These are phyloP conservation scores for Aschersonia sp. DNA, from an alignment of 2,329 filamentous ascomycete species.

Conservation along the genomic window DNA sequence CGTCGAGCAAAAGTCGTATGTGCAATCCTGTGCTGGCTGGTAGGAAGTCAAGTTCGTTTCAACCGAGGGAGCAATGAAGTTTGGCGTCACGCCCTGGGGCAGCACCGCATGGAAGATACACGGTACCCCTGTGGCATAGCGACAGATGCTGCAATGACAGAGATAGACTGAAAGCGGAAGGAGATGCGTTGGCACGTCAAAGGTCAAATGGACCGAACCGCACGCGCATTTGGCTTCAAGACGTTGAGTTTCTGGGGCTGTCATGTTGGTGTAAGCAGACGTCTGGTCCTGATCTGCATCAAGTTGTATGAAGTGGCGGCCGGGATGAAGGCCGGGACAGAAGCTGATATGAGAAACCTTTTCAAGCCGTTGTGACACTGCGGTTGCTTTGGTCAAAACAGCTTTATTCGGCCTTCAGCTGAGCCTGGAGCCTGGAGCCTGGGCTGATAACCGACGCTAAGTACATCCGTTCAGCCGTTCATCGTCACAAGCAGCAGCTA, in stretches of 20 bases:
- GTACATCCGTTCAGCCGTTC: neutral
- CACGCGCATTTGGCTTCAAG: slow-evolving; percentile 32
- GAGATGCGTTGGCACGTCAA: slow-evolving; percentile 20
- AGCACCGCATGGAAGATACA: slow-evolving; percentile 26
- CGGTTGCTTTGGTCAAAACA: too few relatives aligned
- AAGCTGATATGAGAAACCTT: too few relatives aligned
- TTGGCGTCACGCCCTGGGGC: slow-evolving; percentile 17
- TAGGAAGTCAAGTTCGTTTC: slow-evolving; percentile 22
- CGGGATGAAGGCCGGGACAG: too few relatives aligned
- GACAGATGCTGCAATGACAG: slow-evolving; percentile 31
- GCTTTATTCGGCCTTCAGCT: too few relatives aligned
- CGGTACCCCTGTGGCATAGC: slow-evolving; percentile 25
- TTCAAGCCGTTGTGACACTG: too few relatives aligned
- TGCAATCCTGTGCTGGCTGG: slow-evolving; percentile 13
- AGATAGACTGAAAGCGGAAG: slow-evolving; percentile 27
- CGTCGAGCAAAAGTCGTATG: slow-evolving; percentile 28
- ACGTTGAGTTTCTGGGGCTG: slow-evolving; percentile 12
- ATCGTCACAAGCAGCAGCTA: neutral
- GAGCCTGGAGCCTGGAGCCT: neutral
- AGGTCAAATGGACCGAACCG: slow-evolving; percentile 24
- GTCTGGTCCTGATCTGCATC: too few relatives aligned
- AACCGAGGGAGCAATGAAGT: slow-evolving; percentile 25
- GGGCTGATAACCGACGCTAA: neutral
- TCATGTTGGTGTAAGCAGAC: slow-evolving; percentile 6
- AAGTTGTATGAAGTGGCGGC: too few relatives aligned